Evolutionary conservation across 768 basidiomycete genomes (phyloP), one percentile per base, ranked within the genome.

Genomic region (Suillus fuscotomentosus): DNA sequence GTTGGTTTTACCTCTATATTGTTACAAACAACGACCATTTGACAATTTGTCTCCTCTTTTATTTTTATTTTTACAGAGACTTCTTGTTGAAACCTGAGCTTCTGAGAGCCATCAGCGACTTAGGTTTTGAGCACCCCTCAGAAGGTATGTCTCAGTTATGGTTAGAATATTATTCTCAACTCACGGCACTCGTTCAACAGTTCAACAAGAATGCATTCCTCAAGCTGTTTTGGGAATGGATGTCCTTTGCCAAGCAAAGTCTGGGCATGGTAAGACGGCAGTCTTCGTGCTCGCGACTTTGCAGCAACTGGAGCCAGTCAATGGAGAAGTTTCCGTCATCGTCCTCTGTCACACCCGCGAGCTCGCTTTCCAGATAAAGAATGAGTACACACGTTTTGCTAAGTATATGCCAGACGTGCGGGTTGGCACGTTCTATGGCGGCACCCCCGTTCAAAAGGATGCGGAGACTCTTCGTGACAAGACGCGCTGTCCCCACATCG

Each of bases 321-420:
- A 97, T 72, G 97, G 97, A 77, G 96, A 99, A 79, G 96, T 99
- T 62, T 94, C 95, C 60, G 97, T 98, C 69, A 84, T 99, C 73
- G 96, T 99, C 71, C 88, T 99, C 65, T 99, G 97, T 80, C 97
- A 99, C 82, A 99, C 97, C 36, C 94, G 97, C 71, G 97, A 99
- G 83, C 86, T 99, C 65, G 97, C 97, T 60, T 99, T 95, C 83
- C 97, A 99, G 82, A 99, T 99, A 80, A 95, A 97, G 85, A 99
- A 99, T 81, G 97, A 99, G 81, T 99, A 99, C 83, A 88, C 91
- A 62, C 95, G 97, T 61, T 99, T 99, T 80, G 93, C 94, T 71
- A 99, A 99, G 85, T 99, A 98, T 83, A 99, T 99, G 97, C 96
- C 97, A 42, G 94, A 96, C 70, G 95, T 99, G 71, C 92, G 96